Evolutionary conservation across 2,329 filamentous ascomycete species (phyloP).

Genomic region (Chaetomium strumarium): DNA sequence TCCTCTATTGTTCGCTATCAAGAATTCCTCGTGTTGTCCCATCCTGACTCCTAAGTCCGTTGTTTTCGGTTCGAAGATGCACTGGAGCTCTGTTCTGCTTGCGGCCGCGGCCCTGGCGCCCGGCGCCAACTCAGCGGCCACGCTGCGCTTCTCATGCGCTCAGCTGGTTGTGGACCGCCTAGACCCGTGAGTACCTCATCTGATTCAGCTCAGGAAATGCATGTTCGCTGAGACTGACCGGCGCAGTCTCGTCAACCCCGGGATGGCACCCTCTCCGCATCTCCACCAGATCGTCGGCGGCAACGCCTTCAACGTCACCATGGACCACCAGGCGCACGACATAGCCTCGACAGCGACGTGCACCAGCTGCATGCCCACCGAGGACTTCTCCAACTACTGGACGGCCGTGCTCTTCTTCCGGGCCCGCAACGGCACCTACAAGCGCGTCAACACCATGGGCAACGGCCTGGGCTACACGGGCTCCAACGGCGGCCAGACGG

Average conservation of each 20-base stretch:
- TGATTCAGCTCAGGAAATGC: too few relatives aligned
- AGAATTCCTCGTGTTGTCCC: background rate
- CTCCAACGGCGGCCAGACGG: background rate
- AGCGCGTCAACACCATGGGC: slow-evolving; percentile 1
- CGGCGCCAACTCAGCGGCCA: background rate
- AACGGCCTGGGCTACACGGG: background rate
- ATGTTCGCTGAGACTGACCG: background rate
- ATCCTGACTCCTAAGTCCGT: background rate
- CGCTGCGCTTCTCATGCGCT: background rate
- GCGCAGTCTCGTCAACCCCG: slow-evolving; percentile 7
- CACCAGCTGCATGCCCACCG: slow-evolving; percentile 25
- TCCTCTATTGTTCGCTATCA: too few relatives aligned
- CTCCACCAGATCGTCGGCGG: slow-evolving; percentile 52
- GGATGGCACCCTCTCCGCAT: slow-evolving; percentile 30
- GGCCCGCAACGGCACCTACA: slow-evolving; percentile 14
- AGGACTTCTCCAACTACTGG: slow-evolving; percentile 27
- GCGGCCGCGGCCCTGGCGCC: background rate
- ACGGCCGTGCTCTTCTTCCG: slow-evolving; percentile 17
- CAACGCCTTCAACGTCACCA: slow-evolving; percentile 25
- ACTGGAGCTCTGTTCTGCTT: background rate
- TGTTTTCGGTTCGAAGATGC: background rate
- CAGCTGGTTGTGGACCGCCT: background rate
- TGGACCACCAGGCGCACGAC: slow-evolving; percentile 23
- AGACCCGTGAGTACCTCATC: background rate
- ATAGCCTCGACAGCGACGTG: slow-evolving; percentile 9